Conservation (phyloP, 2,329 filamentous ascomycete genomes). For the Cladosporium sphaerospermum region DNA sequence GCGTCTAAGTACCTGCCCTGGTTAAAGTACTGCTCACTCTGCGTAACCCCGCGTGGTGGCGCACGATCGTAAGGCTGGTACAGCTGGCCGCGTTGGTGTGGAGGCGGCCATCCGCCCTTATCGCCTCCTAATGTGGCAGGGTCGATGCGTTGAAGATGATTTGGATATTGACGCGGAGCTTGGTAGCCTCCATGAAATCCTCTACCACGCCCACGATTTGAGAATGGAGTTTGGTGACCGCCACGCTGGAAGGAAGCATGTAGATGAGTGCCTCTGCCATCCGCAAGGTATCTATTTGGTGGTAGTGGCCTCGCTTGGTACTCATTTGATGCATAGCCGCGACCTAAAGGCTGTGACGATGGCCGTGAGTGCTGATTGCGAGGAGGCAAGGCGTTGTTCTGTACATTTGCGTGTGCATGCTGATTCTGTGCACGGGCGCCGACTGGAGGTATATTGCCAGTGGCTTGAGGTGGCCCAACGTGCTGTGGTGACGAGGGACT, state of each 20-base stretch:
- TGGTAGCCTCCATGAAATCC: background rate
- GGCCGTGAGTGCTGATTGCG: background rate
- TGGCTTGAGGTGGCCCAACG: background rate
- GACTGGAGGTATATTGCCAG: background rate
- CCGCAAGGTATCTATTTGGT: background rate
- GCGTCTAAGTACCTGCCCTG: slow-evolving; percentile 35
- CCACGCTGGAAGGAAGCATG: background rate
- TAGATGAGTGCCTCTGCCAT: slow-evolving; percentile 1
- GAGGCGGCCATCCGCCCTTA: slow-evolving; percentile 14
- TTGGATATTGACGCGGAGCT: slow-evolving; percentile 9
- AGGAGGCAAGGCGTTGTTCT: background rate
- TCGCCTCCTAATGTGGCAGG: slow-evolving; percentile 25
- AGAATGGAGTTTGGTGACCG: background rate
- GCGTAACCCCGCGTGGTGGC: slow-evolving; percentile 10
- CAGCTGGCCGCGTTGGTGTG: slow-evolving; percentile 19
- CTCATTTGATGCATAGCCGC: background rate
- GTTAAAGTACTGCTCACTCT: slow-evolving; percentile 2
- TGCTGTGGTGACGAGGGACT: slow-evolving; percentile 1
- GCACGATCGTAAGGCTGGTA: slow-evolving; percentile 21
- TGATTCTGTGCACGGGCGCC: background rate
- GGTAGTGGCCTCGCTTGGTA: too few species aligned
- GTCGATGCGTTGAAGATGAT: slow-evolving; percentile 23
- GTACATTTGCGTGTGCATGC: background rate
- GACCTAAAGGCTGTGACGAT: background rate
- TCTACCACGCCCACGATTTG: slow-evolving; percentile 4